Percentiles rank a stretch among this genome's conserved stretches.
These are phyloP conservation scores for Eucalyptus sp. DNA, from an alignment of 345 rosid species.

Conservation along the genomic window DNA sequence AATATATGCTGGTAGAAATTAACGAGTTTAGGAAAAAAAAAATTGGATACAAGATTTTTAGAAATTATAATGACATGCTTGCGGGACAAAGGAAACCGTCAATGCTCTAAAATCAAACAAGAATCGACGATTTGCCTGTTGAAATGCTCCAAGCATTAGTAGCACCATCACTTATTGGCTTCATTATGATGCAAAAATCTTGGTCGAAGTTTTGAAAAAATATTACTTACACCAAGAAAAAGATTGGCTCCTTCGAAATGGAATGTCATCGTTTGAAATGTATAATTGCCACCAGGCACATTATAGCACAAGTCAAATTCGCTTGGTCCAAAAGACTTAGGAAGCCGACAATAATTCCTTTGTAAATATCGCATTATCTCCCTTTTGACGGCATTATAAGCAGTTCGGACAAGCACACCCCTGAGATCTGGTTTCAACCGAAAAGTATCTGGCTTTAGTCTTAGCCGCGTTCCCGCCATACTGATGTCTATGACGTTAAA, in stretches of 20 bases:
- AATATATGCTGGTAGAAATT: too few species aligned
- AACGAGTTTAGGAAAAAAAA: too few species aligned
- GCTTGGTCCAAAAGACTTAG: neutral
- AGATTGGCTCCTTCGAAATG: neutral
- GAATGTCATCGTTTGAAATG: neutral
- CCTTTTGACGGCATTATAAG: neutral
- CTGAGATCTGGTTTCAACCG: neutral
- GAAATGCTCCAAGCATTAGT: neutral
- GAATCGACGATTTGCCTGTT: neutral
- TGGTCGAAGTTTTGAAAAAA: neutral
- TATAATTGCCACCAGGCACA: neutral
- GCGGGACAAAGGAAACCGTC: neutral
- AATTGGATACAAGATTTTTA: too few species aligned
- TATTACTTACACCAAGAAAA: neutral
- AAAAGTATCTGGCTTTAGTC: neutral
- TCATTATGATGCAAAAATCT: neutral
- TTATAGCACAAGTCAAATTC: neutral
- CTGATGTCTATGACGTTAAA: neutral
- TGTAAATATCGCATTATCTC: neutral
- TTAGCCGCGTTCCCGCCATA: neutral
- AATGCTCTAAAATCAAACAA: neutral
- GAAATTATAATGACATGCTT: neutral
- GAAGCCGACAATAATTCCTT: neutral
- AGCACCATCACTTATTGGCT: neutral
- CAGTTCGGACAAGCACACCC: neutral